A percentile compares a stretch with the other conserved stretches of the same genome.
These are phyloP conservation scores for Floccularia luteovirens DNA, from an alignment of 768 basidiomycete genomes.

Conservation along the genomic window DNA sequence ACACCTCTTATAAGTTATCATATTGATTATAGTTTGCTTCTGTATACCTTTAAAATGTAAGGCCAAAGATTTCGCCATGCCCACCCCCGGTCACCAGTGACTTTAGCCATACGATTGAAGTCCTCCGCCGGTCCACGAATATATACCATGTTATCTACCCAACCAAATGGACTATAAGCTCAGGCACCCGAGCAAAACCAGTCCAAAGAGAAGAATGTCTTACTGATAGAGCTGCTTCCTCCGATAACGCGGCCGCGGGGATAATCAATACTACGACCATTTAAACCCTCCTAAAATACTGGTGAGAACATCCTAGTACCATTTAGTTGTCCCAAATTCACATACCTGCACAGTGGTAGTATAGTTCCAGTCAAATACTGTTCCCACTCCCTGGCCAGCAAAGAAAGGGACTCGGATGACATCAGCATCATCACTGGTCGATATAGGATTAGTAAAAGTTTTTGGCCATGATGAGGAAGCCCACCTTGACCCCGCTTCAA, in stretches of 20 bases:
- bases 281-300: constrained; percentile 12
- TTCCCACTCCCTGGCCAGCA: constrained; percentile 2
- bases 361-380: constrained; percentile 17
- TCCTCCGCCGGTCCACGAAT: constrained; percentile 15
- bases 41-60: constrained; percentile 12
- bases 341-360: constrained; percentile 12
- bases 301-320: too few relatives aligned
- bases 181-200: too few relatives aligned
- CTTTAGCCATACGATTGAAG: constrained; percentile 12
- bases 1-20: background rate
- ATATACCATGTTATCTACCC: constrained; percentile 14
- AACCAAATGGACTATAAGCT: background rate
- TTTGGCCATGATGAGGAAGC: background rate
- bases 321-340: too few relatives aligned
- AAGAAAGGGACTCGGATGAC: constrained; percentile 4
- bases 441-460: background rate
- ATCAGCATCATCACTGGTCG: background rate
- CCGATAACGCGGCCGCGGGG: constrained; percentile 16
- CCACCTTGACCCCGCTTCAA: constrained; percentile 17
- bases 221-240: constrained; percentile 16
- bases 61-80: constrained; percentile 14
- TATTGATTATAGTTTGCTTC: background rate
- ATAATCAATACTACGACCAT: constrained; percentile 11
- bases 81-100: constrained; percentile 15
- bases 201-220: too few relatives aligned